Percentiles rank a stretch among this genome's conserved stretches.
phyloP scores from a whole-genome alignment of 1,284 basidiomycete species.

The Caloboletus inedulis region DNA sequence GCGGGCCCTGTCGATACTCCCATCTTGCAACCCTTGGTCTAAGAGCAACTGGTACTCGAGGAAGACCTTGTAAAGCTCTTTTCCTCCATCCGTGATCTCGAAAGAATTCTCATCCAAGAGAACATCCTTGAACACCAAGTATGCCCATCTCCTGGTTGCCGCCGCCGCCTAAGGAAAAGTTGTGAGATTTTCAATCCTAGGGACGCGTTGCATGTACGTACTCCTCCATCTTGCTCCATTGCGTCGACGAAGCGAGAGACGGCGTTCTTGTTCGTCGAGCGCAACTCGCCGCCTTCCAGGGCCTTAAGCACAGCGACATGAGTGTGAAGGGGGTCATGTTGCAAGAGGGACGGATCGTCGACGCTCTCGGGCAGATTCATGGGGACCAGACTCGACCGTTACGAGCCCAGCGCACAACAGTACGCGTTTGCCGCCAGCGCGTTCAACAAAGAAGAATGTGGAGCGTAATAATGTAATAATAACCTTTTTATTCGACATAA shows the following conservation, averaged over 20 bases:
- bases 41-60: constrained; percentile 20
- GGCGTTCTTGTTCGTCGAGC: neutral
- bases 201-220: constrained; percentile 12
- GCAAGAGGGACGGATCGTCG: constrained; percentile 24
- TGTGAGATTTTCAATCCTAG: neutral
- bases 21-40: neutral
- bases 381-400: neutral
- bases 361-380: constrained; percentile 21
- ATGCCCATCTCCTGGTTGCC: constrained; percentile 16
- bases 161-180: constrained; percentile 14
- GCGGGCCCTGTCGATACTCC: neutral
- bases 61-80: constrained; percentile 20
- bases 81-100: constrained; percentile 12
- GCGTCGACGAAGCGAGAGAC: constrained; percentile 10
- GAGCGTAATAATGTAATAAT: neutral
- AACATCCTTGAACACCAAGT: constrained; percentile 6
- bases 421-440: neutral
- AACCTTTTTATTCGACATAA: neutral
- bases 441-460: neutral
- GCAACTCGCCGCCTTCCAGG: neutral
- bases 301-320: neutral
- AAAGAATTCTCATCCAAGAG: constrained; percentile 3
- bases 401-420: neutral
- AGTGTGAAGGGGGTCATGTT: constrained; percentile 21
- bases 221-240: constrained; percentile 16